Percentiles rank a stretch among this genome's conserved stretches.
Evolutionary conservation across 202 grass and related monocot species (phyloP).

Genomic region (Digitaria exilis): DNA sequence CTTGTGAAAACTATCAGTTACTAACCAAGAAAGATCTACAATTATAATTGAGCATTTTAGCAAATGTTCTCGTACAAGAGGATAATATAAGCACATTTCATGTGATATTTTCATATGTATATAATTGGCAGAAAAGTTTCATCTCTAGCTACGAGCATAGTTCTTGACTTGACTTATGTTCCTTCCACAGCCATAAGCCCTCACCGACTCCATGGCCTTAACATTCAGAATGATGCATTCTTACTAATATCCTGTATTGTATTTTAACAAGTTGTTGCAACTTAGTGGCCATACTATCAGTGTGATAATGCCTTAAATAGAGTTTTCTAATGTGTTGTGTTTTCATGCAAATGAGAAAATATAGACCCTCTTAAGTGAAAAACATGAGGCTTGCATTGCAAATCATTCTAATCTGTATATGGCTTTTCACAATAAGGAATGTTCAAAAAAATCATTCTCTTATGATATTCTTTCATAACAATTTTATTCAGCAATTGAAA

Average conservation of each 20-base stretch:
- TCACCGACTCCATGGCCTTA: neutral
- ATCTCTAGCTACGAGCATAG: neutral
- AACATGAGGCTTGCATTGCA: neutral
- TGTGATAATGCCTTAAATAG: neutral
- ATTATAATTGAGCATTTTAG: neutral
- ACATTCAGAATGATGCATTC: neutral
- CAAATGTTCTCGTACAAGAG: neutral
- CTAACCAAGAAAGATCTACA: neutral
- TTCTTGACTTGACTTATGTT: neutral
- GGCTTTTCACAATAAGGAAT: neutral
- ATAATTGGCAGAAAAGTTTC: neutral
- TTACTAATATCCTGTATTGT: neutral
- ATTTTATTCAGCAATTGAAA: slow-evolving; percentile 61
- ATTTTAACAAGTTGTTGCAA: neutral
- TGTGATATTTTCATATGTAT: neutral
- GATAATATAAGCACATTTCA: neutral
- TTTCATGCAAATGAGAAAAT: neutral
- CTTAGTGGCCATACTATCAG: neutral
- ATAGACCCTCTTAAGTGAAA: neutral
- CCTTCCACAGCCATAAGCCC: neutral
- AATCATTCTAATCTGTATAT: neutral
- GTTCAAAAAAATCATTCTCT: neutral
- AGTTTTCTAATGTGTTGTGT: neutral
- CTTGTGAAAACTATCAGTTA: neutral
- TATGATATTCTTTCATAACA: slow-evolving; percentile 28